Conservation (phyloP, 2,329 filamentous ascomycete species). For the Colletotrichum sp. region DNA sequence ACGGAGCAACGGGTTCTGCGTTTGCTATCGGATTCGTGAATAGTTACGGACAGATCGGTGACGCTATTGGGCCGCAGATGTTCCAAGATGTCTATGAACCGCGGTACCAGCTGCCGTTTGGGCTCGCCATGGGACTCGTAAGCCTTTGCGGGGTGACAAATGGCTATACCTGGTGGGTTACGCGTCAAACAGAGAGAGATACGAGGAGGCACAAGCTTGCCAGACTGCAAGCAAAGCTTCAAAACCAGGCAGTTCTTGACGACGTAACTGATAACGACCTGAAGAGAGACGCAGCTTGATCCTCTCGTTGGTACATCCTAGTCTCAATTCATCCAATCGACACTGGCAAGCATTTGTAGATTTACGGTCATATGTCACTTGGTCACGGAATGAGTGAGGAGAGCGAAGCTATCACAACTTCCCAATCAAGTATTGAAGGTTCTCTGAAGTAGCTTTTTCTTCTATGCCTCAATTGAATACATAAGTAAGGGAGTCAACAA, state of each 20-base stretch:
- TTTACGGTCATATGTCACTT: background rate
- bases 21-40: background rate
- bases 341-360: background rate
- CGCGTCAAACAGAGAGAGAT: background rate
- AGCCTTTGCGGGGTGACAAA: background rate
- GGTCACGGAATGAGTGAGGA: background rate
- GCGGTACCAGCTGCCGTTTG: background rate
- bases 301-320: background rate
- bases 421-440: background rate
- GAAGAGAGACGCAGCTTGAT: background rate
- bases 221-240: background rate
- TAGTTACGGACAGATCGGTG: background rate
- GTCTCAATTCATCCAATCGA: background rate
- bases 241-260: background rate
- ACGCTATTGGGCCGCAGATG: background rate
- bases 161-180: background rate
- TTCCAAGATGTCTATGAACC: background rate
- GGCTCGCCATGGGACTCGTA: background rate
- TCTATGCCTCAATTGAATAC: background rate
- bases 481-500: background rate
- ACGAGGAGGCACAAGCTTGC: background rate
- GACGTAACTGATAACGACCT: background rate
- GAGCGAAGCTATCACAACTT: background rate
- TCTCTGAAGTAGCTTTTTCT: background rate
- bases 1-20: background rate